phyloP scores from a whole-genome alignment of 257 asterid genomes.

The Solanum chiquidenum region DNA sequence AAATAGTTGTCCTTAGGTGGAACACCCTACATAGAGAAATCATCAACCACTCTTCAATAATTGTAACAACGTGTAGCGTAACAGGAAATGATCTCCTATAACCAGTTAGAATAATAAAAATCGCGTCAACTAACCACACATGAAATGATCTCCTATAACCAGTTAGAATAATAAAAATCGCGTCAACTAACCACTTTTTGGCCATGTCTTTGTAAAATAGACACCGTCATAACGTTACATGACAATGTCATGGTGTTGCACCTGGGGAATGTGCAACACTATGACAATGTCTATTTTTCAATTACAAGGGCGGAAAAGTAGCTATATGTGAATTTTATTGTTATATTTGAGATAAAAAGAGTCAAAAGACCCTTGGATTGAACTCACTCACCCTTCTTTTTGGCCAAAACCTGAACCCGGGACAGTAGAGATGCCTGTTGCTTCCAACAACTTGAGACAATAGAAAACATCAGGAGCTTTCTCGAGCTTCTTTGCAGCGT shows the following conservation, averaged over 20 bases:
- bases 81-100: neutral
- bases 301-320: neutral
- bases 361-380: neutral
- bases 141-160: neutral
- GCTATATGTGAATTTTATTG: neutral
- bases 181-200: neutral
- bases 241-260: neutral
- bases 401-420: slow-evolving; percentile 99
- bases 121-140: neutral
- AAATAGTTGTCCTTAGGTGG: slow-evolving; percentile 91
- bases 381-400: slow-evolving; percentile 73
- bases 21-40: slow-evolving; percentile 51
- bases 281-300: neutral
- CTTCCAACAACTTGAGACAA: slow-evolving; percentile 91
- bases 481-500: slow-evolving; percentile 71
- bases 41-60: neutral
- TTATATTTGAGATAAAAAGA: neutral
- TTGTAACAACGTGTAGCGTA: neutral
- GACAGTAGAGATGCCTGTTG: slow-evolving; percentile 96
- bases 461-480: slow-evolving; percentile 88
- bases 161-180: neutral
- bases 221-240: neutral
- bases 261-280: neutral
- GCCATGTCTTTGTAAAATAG: neutral
- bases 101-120: neutral